Conservation (phyloP, 768 basidiomycete species). For the Suillus occidentalis region DNA sequence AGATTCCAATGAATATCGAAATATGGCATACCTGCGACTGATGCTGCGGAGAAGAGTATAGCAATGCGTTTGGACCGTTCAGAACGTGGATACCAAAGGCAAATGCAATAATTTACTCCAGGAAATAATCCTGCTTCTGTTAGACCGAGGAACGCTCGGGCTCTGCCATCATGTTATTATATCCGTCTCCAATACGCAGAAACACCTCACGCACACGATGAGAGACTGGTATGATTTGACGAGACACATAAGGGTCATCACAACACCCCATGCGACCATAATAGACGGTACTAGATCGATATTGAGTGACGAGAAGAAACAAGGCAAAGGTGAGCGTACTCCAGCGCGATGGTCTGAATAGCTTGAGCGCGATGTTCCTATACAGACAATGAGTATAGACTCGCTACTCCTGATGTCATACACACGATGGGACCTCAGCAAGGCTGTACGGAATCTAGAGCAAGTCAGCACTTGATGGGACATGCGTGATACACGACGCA, state of each 20-base stretch:
- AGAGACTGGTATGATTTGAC: conserved; percentile 33
- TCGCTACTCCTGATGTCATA: not conserved
- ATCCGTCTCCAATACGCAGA: not conserved
- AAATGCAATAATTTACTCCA: conserved; percentile 45
- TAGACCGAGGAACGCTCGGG: conserved; percentile 45
- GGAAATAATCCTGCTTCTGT: conserved; percentile 47
- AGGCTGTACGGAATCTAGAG: conserved; percentile 37
- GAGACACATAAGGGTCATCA: conserved; percentile 40
- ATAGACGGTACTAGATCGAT: conserved; percentile 35
- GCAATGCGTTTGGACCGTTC: conserved; percentile 63
- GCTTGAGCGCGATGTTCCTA: conserved; percentile 39
- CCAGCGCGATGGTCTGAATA: conserved; percentile 36
- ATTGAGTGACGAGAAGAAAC: conserved; percentile 14
- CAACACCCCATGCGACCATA: conserved; percentile 41
- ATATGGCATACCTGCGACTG: conserved; percentile 41
- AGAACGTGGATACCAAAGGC: conserved; percentile 58
- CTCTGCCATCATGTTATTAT: conserved; percentile 20
- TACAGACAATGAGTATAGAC: conserved; percentile 4
- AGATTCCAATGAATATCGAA: not conserved
- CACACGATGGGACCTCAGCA: conserved; percentile 40
- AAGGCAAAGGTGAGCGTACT: conserved; percentile 21
- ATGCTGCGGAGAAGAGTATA: conserved; percentile 64
- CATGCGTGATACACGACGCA: conserved; percentile 8
- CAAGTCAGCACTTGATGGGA: conserved; percentile 1
- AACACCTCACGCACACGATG: conserved; percentile 28